These are phyloP conservation scores for barrel medic (Medicago truncatula) DNA, from an alignment of 306 rosid species.

Conservation along the genomic window DNA sequence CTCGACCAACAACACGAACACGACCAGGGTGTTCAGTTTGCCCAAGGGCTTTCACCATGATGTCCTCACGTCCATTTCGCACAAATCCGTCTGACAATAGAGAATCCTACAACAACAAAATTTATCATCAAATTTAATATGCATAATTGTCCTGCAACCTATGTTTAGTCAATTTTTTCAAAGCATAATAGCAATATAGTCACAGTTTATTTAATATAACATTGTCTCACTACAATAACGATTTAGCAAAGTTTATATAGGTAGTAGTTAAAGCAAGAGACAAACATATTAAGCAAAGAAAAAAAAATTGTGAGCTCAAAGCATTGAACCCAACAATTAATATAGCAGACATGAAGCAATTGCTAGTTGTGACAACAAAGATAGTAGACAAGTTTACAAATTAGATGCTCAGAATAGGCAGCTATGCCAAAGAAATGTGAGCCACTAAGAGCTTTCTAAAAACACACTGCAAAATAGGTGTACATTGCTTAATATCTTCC, in stretches of 20 bases:
- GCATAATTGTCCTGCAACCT: too few relatives aligned
- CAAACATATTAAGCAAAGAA: conserved; percentile 12
- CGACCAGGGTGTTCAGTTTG: too few relatives aligned
- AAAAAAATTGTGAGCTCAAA: conserved; percentile 9
- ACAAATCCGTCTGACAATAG: too few relatives aligned
- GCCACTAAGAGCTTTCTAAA: conserved; percentile 4
- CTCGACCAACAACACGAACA: too few relatives aligned
- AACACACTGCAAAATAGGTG: not conserved
- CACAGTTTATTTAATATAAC: conserved; percentile 8
- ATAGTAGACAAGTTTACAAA: not conserved
- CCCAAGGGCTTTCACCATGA: too few relatives aligned
- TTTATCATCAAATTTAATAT: too few relatives aligned
- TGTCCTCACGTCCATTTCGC: too few relatives aligned
- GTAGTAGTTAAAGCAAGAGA: conserved; percentile 22
- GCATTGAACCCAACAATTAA: not conserved
- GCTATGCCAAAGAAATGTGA: not conserved
- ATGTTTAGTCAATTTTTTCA: too few relatives aligned
- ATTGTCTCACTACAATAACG: conserved; percentile 18
- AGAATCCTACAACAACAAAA: too few relatives aligned
- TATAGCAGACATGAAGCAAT: too few relatives aligned
- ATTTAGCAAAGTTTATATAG: not conserved
- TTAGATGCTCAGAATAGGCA: conserved; percentile 13
- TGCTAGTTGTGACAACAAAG: not conserved
- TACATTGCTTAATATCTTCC: not conserved
- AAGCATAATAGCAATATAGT: not conserved